phyloP scores from a whole-genome alignment of 768 basidiomycete species.

The Hericium coralloides region DNA sequence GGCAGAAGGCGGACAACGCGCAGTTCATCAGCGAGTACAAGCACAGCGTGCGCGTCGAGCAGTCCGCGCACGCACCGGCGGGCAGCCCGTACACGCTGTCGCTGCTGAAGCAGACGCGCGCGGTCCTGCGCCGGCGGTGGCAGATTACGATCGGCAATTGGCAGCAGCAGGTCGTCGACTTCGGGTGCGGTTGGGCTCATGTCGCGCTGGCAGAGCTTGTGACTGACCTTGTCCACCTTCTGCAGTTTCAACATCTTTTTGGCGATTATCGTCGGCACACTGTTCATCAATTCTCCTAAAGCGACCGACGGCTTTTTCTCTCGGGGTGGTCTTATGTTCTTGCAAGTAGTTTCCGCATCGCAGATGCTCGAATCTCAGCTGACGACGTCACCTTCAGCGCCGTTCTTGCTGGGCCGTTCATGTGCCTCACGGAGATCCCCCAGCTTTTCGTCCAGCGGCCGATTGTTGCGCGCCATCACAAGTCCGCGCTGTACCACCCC shows the following conservation, averaged over 20 bases:
- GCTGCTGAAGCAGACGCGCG: slow-evolving; percentile 26
- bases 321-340: slow-evolving; percentile 70
- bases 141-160: slow-evolving; percentile 26
- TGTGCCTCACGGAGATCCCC: slow-evolving; percentile 42
- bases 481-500: slow-evolving; percentile 55
- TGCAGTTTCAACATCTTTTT: slow-evolving; percentile 46
- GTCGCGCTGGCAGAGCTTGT: neutral
- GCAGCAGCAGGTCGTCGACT: slow-evolving; percentile 20
- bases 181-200: slow-evolving; percentile 17
- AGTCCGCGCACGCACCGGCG: slow-evolving; percentile 34
- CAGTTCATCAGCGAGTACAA: slow-evolving; percentile 37
- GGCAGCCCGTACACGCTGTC: slow-evolving; percentile 28
- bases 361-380: slow-evolving; percentile 43
- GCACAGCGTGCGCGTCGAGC: slow-evolving; percentile 32
- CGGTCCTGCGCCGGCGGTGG: slow-evolving; percentile 26
- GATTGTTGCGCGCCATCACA: slow-evolving; percentile 47
- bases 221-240: neutral
- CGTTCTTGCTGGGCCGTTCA: slow-evolving; percentile 68
- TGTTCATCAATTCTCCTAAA: slow-evolving; percentile 50
- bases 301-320: slow-evolving; percentile 59
- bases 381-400: slow-evolving; percentile 67
- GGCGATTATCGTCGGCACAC: slow-evolving; percentile 48
- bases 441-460: slow-evolving; percentile 47
- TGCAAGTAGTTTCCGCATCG: slow-evolving; percentile 38
- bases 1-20: no score